These are phyloP conservation scores for Neonectria faginata DNA, from an alignment of 2,329 filamentous ascomycete genomes.

Conservation along the genomic window DNA sequence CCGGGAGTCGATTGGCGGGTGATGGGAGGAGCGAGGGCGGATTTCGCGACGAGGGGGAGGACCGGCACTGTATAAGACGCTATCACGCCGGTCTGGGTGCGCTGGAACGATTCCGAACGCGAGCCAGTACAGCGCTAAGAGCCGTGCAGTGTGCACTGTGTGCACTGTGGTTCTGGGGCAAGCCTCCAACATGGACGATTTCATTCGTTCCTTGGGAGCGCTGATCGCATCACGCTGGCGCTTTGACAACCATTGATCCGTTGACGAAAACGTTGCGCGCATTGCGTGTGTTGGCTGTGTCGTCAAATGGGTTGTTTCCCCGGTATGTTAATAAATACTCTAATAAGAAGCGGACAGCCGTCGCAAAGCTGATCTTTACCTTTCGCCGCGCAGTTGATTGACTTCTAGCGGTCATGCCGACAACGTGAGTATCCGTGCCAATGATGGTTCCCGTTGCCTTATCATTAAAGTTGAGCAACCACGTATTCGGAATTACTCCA, in stretches of 20 bases:
- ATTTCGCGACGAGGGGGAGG: constrained; percentile 7
- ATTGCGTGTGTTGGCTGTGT: constrained; percentile 12
- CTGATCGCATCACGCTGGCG: constrained; percentile 23
- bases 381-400: constrained; percentile 4
- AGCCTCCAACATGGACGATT: neutral
- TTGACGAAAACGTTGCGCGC: constrained; percentile 11
- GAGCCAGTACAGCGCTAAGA: neutral
- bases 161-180: neutral
- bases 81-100: constrained; percentile 1
- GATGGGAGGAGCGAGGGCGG: constrained; percentile 12
- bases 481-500: neutral
- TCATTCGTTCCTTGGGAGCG: constrained; percentile 9
- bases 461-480: constrained; percentile 12
- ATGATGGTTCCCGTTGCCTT: neutral
- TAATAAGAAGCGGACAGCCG: neutral
- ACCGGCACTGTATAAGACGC: constrained; percentile 23
- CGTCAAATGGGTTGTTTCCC: neutral
- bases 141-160: constrained; percentile 19
- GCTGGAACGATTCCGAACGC: neutral
- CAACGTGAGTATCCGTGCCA: neutral
- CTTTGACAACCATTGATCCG: constrained; percentile 11
- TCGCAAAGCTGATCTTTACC: neutral
- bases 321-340: neutral
- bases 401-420: neutral
- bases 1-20: constrained; percentile 43